Percentiles rank a stretch among this genome's conserved stretches.
These are phyloP conservation scores for Vitis vinifera DNA, from an alignment of 164 flowering plant species.

Conservation along the genomic window DNA sequence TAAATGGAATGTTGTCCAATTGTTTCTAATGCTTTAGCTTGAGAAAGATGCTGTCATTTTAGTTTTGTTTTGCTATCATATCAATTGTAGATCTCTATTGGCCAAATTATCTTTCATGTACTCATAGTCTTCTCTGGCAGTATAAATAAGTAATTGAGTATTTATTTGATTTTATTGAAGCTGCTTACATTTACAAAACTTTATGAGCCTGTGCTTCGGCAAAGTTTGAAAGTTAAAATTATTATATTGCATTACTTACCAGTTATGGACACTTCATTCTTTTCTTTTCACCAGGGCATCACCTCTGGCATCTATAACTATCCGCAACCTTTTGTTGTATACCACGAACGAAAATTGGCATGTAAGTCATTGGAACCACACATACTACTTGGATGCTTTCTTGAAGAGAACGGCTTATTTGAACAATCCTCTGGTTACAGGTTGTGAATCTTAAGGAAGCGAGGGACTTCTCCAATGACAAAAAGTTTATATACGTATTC, in stretches of 20 bases:
- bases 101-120: no score
- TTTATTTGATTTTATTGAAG: no score
- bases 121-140: no score
- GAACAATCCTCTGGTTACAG: constrained; percentile 34
- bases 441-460: constrained; percentile 96
- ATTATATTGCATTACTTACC: background rate
- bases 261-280: background rate
- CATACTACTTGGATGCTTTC: background rate
- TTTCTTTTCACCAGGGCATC: constrained; percentile 57
- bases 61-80: no score
- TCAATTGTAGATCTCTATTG: no score
- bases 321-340: constrained; percentile 76
- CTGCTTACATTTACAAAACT: no score
- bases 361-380: constrained; percentile 39
- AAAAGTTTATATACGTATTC: constrained; percentile 83
- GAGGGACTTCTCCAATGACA: constrained; percentile 75
- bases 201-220: no score
- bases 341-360: constrained; percentile 95
- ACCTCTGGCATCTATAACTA: constrained; percentile 93
- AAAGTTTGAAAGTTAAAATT: no score
- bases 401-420: constrained; percentile 5
- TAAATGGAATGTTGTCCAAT: no score
- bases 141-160: no score
- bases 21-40: no score
- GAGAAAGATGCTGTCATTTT: no score